These are phyloP conservation scores for Aspergillus cejpii DNA, from an alignment of 2,329 filamentous ascomycete species.

Conservation along the genomic window DNA sequence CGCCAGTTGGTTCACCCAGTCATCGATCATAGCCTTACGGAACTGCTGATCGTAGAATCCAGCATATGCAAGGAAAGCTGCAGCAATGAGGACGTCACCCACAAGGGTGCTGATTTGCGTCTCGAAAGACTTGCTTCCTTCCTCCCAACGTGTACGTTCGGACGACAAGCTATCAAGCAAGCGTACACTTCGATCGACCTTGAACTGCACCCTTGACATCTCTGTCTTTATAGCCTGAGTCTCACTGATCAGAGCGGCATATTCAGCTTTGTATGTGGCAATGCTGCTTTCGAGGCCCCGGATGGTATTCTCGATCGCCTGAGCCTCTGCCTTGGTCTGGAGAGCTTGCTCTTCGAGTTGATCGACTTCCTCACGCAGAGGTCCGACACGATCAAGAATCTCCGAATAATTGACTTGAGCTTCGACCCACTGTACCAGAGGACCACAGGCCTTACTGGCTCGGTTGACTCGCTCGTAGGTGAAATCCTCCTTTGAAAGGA, in stretches of 20 bases:
- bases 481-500: conserved; percentile 87
- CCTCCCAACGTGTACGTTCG: conserved; percentile 89
- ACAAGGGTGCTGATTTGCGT: conserved; percentile 95
- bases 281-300: conserved; percentile 80
- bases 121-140: conserved; percentile 95
- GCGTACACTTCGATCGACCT: conserved; percentile 92
- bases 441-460: conserved; percentile 93
- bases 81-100: conserved; percentile 91
- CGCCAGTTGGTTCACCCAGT: conserved; percentile 90
- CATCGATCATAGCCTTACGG: conserved; percentile 94
- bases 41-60: conserved; percentile 98
- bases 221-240: conserved; percentile 95
- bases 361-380: conserved; percentile 80
- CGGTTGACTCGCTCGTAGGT: conserved; percentile 94
- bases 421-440: conserved; percentile 91
- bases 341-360: conserved; percentile 81
- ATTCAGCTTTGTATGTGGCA: conserved; percentile 90
- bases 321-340: conserved; percentile 87
- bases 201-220: conserved; percentile 94
- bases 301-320: conserved; percentile 85
- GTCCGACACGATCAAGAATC: conserved; percentile 88
- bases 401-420: conserved; percentile 98
- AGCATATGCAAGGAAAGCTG: conserved; percentile 92
- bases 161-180: conserved; percentile 92
- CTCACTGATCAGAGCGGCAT: conserved; percentile 90